Conservation (phyloP, 805 yeast species). For the Ogataea chonburiensis region DNA sequence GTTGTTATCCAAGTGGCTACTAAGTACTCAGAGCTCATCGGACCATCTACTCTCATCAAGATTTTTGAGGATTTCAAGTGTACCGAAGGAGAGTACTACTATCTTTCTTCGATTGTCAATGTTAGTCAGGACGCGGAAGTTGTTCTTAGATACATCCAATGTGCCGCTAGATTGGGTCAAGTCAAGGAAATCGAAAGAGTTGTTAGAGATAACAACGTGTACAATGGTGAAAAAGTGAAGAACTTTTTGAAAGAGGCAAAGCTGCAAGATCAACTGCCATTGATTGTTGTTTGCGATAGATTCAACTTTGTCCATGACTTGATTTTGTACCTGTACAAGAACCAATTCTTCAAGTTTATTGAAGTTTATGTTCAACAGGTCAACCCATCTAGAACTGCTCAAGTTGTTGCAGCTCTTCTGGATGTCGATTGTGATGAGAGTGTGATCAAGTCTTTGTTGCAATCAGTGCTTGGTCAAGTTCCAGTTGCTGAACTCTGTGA, state of each 20-base stretch:
- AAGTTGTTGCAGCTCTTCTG: constrained; percentile 91
- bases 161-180: constrained; percentile 90
- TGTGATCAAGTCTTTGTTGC: constrained; percentile 75
- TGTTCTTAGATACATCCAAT: constrained; percentile 91
- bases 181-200: constrained; percentile 92
- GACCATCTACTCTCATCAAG: constrained; percentile 80
- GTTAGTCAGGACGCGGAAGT: constrained; percentile 92
- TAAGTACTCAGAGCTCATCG: constrained; percentile 90
- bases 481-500: constrained; percentile 85
- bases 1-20: constrained; percentile 95
- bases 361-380: constrained; percentile 98
- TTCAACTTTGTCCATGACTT: constrained; percentile 89
- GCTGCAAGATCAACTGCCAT: constrained; percentile 91
- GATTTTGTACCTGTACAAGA: constrained; percentile 89
- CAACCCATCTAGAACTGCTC: constrained; percentile 93
- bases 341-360: constrained; percentile 92
- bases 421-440: constrained; percentile 97
- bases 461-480: constrained; percentile 89
- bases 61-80: constrained; percentile 92
- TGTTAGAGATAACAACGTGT: constrained; percentile 89
- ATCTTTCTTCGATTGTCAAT: constrained; percentile 89
- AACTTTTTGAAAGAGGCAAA: constrained; percentile 93
- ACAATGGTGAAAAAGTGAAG: constrained; percentile 96
- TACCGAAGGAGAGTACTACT: constrained; percentile 91
- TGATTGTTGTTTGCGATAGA: constrained; percentile 95